Evolutionary conservation across 495 filamentous ascomycete genomes (phyloP).

Genomic region (Delitschia confertaspora): DNA sequence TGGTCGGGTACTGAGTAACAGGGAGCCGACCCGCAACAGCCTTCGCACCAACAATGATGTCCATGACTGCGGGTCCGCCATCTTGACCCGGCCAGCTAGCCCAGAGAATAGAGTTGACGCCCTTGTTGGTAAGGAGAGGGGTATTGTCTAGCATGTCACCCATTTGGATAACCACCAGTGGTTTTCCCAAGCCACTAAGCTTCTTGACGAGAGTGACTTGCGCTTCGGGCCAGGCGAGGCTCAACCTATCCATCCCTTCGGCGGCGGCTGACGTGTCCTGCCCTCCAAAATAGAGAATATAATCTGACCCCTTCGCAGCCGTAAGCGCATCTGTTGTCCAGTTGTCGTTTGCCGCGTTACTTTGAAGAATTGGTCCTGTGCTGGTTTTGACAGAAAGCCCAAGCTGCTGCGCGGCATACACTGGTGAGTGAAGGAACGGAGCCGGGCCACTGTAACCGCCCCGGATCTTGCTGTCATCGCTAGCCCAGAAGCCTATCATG

Average conservation of each 20-base stretch:
- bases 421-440: conserved; percentile 33
- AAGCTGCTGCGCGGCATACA: conserved; percentile 32
- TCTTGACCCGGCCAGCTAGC: conserved; percentile 14
- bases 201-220: conserved; percentile 38
- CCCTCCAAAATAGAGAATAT: conserved; percentile 41
- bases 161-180: conserved; percentile 28
- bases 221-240: conserved; percentile 39
- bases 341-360: conserved; percentile 1
- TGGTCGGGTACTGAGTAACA: conserved; percentile 35
- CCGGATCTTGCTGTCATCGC: conserved; percentile 31
- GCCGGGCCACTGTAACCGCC: conserved; percentile 39
- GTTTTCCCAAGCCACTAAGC: conserved; percentile 36
- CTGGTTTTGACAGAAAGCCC: conserved; percentile 10
- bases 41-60: conserved; percentile 5
- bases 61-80: conserved; percentile 4
- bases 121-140: conserved; percentile 34
- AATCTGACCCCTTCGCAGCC: conserved; percentile 34
- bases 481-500: conserved; percentile 39
- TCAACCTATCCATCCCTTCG: conserved; percentile 37
- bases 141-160: conserved; percentile 51
- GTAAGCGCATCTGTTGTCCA: conserved; percentile 7
- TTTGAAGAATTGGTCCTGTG: conserved; percentile 6
- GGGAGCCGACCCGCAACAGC: conserved; percentile 8
- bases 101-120: conserved; percentile 11
- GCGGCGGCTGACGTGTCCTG: conserved; percentile 37